These are phyloP conservation scores for Cryptosporidium felis DNA, from an alignment of 169 alveolate species.

Conservation along the genomic window DNA sequence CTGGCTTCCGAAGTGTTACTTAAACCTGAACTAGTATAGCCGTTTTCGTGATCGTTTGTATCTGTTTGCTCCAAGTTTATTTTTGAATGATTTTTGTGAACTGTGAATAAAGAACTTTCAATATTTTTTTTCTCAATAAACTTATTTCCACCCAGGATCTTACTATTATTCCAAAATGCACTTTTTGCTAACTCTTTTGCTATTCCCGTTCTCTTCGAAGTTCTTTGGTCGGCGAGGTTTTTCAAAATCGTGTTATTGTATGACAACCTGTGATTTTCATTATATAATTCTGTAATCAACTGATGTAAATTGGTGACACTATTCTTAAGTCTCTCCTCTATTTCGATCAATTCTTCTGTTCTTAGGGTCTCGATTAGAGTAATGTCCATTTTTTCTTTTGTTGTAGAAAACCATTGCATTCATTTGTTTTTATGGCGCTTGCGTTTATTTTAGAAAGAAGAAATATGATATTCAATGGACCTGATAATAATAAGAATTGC, in stretches of 20 bases:
- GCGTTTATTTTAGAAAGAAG: neutral
- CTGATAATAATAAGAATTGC: constrained; percentile 30
- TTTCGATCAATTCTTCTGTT: neutral
- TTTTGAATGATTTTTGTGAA: too few relatives aligned
- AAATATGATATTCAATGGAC: constrained; percentile 18
- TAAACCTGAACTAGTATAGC: too few relatives aligned
- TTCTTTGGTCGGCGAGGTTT: neutral
- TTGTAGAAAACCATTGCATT: neutral
- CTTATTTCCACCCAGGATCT: too few relatives aligned
- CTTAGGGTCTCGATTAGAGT: neutral
- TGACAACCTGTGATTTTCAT: constrained; percentile 24
- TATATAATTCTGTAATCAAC: constrained; percentile 11
- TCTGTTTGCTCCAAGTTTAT: too few relatives aligned
- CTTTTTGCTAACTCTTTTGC: neutral
- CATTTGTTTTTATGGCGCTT: neutral
- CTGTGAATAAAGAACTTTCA: too few relatives aligned
- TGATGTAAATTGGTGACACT: neutral
- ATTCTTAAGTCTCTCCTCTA: constrained; percentile 1
- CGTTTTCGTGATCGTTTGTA: too few relatives aligned
- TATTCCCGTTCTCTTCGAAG: neutral
- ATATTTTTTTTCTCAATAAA: too few relatives aligned
- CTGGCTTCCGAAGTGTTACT: too few relatives aligned
- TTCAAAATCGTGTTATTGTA: neutral
- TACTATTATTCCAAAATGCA: too few relatives aligned
- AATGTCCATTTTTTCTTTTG: neutral